Base-by-base conservation (phyloP, 176 grass and related monocot genomes). In the Hsuehochloa calcarea region DNA sequence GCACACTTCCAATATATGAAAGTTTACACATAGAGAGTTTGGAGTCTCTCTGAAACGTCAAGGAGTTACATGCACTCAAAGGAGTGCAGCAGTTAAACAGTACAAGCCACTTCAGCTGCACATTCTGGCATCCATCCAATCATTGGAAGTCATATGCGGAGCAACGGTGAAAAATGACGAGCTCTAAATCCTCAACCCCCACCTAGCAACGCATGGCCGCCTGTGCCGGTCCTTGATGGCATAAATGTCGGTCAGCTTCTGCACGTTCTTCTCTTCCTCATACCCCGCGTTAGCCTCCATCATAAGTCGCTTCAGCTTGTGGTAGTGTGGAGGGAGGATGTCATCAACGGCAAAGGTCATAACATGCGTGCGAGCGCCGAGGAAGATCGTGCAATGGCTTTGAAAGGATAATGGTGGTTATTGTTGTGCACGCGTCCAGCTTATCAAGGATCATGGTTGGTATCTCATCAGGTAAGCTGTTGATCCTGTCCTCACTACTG, bases 341-440 rank as follows among this genome's bases (percentile, higher is more conserved):
- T 73, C 85, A 75, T 87, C 27, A 23, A 82, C 37, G 14, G 26
- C 27, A 0, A 0, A 87, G 62, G 85, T 82, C 65, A 26, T 82
- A 81, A 34, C 19, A 75, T 37, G 61, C 68, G 38, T 65, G 27
- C 1, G 8, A 3, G 15, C 10, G 27, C 14, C 70, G 26, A 68
- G 85, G 85, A 75, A 82, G 85, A 75, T 45, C 17, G 6, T 22
- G 78, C 85, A 70, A 82, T 58, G 19, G 14, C 62, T 82, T 80
- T 0, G 76, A 73, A 40, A 86, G 84, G 65, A 64, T 29, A 47
- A 5, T 64, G 27, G 67, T 80, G 25, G 67, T 50, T 14, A 72
- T 20, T 63, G 54, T 51, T 71, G 75, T 27, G 9, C 22, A 14
- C 6, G 41, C 5, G 15, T 64, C 84, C 8, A 86, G 55, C 67